These are phyloP conservation scores for Lithohypha guttulata DNA, from an alignment of 2,329 filamentous ascomycete genomes.

Conservation along the genomic window DNA sequence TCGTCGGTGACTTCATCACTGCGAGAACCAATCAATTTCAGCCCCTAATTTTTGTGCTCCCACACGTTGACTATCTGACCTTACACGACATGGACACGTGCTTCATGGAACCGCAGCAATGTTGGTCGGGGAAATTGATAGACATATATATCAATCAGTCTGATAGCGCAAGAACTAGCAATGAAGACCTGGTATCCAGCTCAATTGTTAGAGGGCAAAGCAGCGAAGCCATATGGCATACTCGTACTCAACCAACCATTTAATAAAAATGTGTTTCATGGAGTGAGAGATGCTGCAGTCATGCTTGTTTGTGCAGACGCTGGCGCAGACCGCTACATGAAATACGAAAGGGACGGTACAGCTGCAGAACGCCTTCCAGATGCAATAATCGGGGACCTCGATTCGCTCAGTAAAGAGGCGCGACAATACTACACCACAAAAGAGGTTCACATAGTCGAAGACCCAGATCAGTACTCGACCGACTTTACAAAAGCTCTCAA, in stretches of 20 bases:
- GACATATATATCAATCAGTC: too few species aligned
- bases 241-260: conserved; percentile 54
- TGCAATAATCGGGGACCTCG: conserved; percentile 78
- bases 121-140: too few species aligned
- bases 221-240: conserved; percentile 13
- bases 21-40: too few species aligned
- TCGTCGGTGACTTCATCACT: not conserved
- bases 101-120: too few species aligned
- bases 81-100: too few species aligned
- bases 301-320: conserved; percentile 78
- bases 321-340: conserved; percentile 67
- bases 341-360: conserved; percentile 22
- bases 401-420: conserved; percentile 60
- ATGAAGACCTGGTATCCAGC: conserved; percentile 16
- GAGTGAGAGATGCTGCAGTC: conserved; percentile 38
- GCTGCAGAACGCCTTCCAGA: conserved; percentile 43
- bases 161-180: conserved; percentile 14
- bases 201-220: conserved; percentile 12
- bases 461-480: conserved; percentile 75
- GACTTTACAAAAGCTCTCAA: conserved; percentile 78
- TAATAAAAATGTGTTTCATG: conserved; percentile 31
- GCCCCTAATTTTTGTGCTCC: too few species aligned
- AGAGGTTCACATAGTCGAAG: conserved; percentile 53
- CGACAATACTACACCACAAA: conserved; percentile 55
- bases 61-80: too few species aligned